Evolutionary conservation across 2,329 filamentous ascomycete genomes (phyloP), one percentile per base, ranked within the genome.

Genomic region (Clathrospora elynae): DNA sequence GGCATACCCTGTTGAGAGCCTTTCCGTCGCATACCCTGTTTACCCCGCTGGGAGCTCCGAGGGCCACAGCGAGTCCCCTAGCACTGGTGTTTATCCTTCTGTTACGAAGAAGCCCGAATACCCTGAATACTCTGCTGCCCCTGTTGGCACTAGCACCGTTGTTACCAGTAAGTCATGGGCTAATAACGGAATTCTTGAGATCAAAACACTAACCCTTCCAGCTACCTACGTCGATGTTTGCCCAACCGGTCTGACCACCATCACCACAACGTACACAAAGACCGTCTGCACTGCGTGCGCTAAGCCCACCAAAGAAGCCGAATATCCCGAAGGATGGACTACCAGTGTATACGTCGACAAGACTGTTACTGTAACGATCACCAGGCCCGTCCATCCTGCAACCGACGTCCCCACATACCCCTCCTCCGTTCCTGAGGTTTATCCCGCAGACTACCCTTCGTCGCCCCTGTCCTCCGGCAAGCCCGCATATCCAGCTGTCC

Each of bases 171-270:
- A 47, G 52, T 55, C 19, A 26, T 17, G 11, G 6, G 2, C 4
- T 1, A 17, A 16, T 9, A 11, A 0, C 4, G 6, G 19, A 6
- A 11, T 14, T 34, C n/a, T 35, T 23, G 20, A 6, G 20, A n/a
- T 23, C 20, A 6, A 23, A 6, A 10, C 20, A n/a, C 33, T 46
- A 17, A 46, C 7, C 20, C 4, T 29, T 11, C 5, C 17, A 39
- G 52, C 59, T 24, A 61, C 63, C 14, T 69, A 69, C 38, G 54
- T 68, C n/a, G 66, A 70, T 29, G 51, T 67, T 17, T 70, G 66
- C 62, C 49, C 64, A 3, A 68, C 66, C 10, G 66, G 67, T 16
- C 49, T 67, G 17, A 68, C 63, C 11, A 68, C 66, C 16, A 51
- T 61, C 35, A 64, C 61, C 2, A 53, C 62, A 5, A 62, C 62